Evolutionary conservation across 495 filamentous ascomycete genomes (phyloP), one percentile per base, ranked within the genome.

Genomic region (Annulohypoxylon bovei): DNA sequence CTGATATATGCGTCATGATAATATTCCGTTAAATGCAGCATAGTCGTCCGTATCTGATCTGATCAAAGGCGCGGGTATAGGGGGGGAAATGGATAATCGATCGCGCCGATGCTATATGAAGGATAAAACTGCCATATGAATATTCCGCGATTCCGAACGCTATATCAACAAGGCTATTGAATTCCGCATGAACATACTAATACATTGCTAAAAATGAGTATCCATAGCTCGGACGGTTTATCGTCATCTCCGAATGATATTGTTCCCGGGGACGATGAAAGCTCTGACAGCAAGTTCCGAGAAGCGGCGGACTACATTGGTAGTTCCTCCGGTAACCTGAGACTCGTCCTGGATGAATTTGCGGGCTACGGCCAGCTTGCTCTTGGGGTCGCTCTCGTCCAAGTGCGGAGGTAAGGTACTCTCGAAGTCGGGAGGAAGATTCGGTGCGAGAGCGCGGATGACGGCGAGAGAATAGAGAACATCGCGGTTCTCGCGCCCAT

Each of bases 381-480:
- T 89, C 33, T 88, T 85, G 0, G 91, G 82, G 54, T 93, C 91
- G 12, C 88, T 85, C 76, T 93, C 89, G 69, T 90, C 89, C 3
- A 91, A 84, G 64, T 85, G 87, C 50, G 86, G 84, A 8, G 88
- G 83, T 80, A 87, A 46, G 73, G 85, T 73, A 84, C 82, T 75
- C 80, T 89, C 74, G 83, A 88, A 70, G 85, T 88, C 73, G 84
- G 91, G 59, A 83, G 92, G 39, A 77, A 90, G 87, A 16, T 89
- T 87, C 37, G 87, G 85, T 27, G 92, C 90, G 37, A 92, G 84
- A 68, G 92, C 88, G 18, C 93, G 88, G 8, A 90, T 88, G 55
- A 97, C 88, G 23, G 91, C 91, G 64, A 97, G 89, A 11, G 92
- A 95, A 77, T 97, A 97, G 32, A 97, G 85, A 6, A 96, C 92